Conservation (phyloP, 2,329 filamentous ascomycete genomes). For the Colletotrichum phormii region DNA sequence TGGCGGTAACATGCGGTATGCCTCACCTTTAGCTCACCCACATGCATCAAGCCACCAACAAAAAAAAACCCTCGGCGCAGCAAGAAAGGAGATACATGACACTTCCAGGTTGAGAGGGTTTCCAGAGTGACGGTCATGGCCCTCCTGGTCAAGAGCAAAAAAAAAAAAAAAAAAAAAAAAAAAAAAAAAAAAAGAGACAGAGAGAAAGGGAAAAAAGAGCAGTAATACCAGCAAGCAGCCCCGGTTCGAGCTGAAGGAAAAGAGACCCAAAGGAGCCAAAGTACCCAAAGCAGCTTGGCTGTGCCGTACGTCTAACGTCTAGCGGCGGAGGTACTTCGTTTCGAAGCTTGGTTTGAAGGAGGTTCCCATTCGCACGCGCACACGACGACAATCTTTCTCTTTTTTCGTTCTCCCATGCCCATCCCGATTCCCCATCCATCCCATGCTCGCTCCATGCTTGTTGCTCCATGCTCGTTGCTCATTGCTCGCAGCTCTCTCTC, state of each 20-base stretch:
- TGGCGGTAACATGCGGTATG: conserved; percentile 6
- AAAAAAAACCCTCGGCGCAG: not conserved
- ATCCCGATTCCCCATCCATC: not conserved
- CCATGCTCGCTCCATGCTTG: too few relatives aligned
- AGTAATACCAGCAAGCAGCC: not conserved
- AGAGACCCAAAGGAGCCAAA: not conserved
- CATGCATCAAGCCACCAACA: conserved; percentile 34
- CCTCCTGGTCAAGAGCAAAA: not conserved
- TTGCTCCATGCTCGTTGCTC: not conserved
- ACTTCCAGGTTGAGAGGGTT: not conserved
- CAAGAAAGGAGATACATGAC: not conserved
- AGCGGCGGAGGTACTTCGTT: conserved; percentile 27
- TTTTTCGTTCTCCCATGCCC: conserved; percentile 5
- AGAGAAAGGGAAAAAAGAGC: too few relatives aligned
- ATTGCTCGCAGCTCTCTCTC: not conserved
- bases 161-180: conserved; percentile 10
- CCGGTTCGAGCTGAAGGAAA: conserved; percentile 5
- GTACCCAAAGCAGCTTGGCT: not conserved
- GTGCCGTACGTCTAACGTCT: conserved; percentile 4
- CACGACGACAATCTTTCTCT: conserved; percentile 29
- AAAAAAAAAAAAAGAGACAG: not conserved
- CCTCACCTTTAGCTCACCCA: conserved; percentile 23
- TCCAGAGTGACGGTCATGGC: not conserved
- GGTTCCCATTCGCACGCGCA: conserved; percentile 35
- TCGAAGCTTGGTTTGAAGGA: conserved; percentile 39